Base-by-base conservation (phyloP, 371 early-diverging fungal genomes). In the Coemansia sp. region DNA sequence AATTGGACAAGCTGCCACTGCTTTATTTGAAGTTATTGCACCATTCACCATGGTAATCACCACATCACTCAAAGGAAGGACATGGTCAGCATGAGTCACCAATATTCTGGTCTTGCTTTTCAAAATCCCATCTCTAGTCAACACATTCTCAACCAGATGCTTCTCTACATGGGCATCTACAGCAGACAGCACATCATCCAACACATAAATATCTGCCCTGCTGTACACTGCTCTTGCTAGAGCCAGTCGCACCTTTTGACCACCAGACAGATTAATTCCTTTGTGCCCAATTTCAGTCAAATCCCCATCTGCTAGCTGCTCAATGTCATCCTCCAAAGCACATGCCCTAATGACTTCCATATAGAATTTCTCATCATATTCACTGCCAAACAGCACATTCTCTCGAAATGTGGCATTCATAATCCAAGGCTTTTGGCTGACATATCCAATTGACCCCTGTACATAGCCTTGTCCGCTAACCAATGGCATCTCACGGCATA, bases 101-200 rank as follows among this genome's bases (percentile, higher is more conserved):
- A 89, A 75, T 14, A 89, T 62, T 1, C 85, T 11, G 5, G 45
- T 45, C 5, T 45, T 45, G n/a, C 20, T n/a, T 45, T 14, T 20
- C 11, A 45, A n/a, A 8, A 88, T 63, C 0, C 68, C 68, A 6
- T 55, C 47, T 1, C 60, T 20, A 36, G 69, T 43, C 40, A 42
- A 80, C 79, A 35, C 80, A 4, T 77, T 40, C 47, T 83, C 78
- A 55, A 86, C 82, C 9, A 86, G 77, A 55, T 80, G 81, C 5
- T 77, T 61, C 5, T 83, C 85, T 5, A 88, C 88, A 41, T 84
- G 82, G 0, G 84, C 79, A 63, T 85, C 87, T 4, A 86, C 85
- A 14, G 86, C 86, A 14, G 65, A 57, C 20, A 72, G 62, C 5
- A 83, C 74, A 49, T 85, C 86, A 53, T 85, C 83, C 30, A 80